Conservation (phyloP, 176 grass and related monocot species). For the Eragrostis curvula region DNA sequence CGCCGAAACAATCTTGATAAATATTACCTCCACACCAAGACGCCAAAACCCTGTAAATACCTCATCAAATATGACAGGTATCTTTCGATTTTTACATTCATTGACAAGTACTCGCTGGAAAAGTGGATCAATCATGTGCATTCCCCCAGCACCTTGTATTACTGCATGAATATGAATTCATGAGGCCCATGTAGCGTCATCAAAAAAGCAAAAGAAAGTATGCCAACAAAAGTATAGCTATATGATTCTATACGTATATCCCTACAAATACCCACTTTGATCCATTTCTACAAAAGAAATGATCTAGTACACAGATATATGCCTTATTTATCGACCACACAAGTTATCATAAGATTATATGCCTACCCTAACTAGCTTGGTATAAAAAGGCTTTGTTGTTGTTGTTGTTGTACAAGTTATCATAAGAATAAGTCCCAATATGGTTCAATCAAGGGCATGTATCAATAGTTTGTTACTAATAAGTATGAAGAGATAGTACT, state of each 20-base stretch:
- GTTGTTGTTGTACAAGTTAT: too few relatives aligned
- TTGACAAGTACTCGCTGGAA: slow-evolving; percentile 79
- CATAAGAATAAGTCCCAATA: background rate
- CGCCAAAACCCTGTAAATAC: slow-evolving; percentile 95
- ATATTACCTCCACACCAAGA: slow-evolving; percentile 75
- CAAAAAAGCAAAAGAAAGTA: background rate
- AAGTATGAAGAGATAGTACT: background rate
- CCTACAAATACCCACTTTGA: background rate
- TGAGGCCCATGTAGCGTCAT: slow-evolving; percentile 14
- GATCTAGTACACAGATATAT: background rate
- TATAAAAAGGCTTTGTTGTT: too few relatives aligned
- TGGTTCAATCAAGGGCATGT: background rate
- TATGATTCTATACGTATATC: slow-evolving; percentile 1
- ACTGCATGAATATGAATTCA: slow-evolving; percentile 52
- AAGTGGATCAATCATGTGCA: slow-evolving; percentile 94
- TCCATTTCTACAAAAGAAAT: slow-evolving; percentile 3
- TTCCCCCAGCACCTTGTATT: slow-evolving; percentile 90
- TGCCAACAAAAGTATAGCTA: background rate
- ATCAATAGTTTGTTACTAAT: background rate
- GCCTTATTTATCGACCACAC: background rate
- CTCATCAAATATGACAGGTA: slow-evolving; percentile 98
- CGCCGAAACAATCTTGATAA: background rate
- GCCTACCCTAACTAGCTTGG: too few relatives aligned
- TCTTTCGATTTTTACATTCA: slow-evolving; percentile 67
- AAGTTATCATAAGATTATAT: background rate